Evolutionary conservation across 371 early-diverging fungal species (phyloP).

Genomic region (Zopfochytrium polystomum): DNA sequence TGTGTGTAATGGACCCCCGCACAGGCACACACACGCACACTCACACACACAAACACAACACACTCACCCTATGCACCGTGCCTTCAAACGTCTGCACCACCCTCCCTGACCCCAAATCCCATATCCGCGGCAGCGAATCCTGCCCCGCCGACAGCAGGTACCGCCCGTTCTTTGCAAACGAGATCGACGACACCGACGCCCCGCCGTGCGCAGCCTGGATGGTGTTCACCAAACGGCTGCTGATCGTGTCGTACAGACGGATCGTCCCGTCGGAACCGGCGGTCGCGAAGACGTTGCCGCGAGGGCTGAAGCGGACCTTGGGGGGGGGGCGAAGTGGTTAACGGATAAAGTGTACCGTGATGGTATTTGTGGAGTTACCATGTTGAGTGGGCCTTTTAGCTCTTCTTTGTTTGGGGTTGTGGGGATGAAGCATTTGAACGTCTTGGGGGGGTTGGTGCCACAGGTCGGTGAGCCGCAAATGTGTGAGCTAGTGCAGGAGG

Average conservation of each 20-base stretch:
- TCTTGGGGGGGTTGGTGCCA: no score
- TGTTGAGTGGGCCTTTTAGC: conserved; percentile 64
- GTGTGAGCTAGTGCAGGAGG: no score
- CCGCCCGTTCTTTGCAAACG: conserved; percentile 69
- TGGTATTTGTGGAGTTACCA: conserved; percentile 20
- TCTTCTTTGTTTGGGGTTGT: conserved; percentile 42
- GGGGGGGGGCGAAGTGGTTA: neutral
- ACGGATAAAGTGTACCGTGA: neutral
- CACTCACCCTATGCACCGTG: conserved; percentile 53
- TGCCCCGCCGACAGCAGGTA: conserved; percentile 76
- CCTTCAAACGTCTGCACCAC: conserved; percentile 67
- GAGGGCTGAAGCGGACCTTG: conserved; percentile 68
- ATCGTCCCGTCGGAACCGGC: conserved; percentile 82
- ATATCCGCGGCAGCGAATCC: conserved; percentile 72
- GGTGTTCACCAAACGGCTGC: conserved; percentile 66
- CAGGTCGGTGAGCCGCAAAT: no score
- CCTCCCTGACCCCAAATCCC: conserved; percentile 79
- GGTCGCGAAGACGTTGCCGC: conserved; percentile 71
- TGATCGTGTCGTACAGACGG: conserved; percentile 80
- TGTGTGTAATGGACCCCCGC: neutral
- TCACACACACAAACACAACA: neutral
- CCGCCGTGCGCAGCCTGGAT: conserved; percentile 76
- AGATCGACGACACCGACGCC: conserved; percentile 65
- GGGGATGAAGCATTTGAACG: conserved; percentile 70
- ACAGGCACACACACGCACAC: neutral